Conservation (phyloP, 2,329 filamentous ascomycete species). For the Colletotrichum sp. region DNA sequence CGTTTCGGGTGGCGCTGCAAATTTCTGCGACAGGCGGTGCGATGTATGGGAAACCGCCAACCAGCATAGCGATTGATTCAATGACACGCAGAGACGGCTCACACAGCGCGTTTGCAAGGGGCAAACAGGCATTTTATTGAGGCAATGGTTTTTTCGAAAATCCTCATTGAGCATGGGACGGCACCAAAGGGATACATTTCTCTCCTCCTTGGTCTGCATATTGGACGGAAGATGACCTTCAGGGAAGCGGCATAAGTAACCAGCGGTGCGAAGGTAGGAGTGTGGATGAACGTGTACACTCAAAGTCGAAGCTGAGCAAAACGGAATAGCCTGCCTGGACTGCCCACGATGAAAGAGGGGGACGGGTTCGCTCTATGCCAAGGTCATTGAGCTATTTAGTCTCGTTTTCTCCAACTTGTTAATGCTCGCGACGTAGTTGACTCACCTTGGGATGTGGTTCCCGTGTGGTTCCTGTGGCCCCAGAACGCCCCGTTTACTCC, state of each 20-base stretch:
- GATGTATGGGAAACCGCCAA: conserved; percentile 6
- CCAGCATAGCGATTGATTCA: conserved; percentile 18
- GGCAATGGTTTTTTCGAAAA: neutral
- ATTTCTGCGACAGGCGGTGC: neutral
- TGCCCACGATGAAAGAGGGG: neutral
- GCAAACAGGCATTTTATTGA: neutral
- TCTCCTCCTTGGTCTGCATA: neutral
- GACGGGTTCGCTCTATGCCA: neutral
- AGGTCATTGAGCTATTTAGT: neutral
- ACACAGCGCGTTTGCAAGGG: neutral
- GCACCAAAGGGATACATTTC: neutral
- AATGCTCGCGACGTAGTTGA: neutral
- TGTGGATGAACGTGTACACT: neutral
- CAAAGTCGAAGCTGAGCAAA: neutral
- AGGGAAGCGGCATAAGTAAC: neutral
- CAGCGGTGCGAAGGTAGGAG: neutral
- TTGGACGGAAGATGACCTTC: neutral
- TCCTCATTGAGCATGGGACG: neutral
- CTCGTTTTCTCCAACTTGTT: neutral
- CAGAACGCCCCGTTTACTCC: neutral
- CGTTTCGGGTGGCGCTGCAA: neutral
- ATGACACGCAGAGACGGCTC: neutral
- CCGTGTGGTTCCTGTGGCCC: neutral
- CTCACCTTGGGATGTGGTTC: neutral
- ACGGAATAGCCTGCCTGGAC: neutral